Conservation (phyloP, 2,329 filamentous ascomycete species). For the Aspergillus spinulosporus region DNA sequence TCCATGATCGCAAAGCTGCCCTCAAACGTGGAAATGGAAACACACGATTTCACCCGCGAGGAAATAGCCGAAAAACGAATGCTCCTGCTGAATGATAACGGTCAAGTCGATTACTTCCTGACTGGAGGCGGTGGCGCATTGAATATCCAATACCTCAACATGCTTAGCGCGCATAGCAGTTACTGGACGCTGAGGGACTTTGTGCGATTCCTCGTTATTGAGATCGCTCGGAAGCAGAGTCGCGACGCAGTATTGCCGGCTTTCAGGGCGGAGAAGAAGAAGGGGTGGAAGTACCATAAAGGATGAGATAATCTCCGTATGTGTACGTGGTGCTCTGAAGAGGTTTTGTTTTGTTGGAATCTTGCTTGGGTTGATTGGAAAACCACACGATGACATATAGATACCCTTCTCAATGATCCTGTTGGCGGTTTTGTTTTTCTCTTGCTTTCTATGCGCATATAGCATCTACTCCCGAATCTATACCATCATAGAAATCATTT, state of each 20-base stretch:
- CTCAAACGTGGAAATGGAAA: conserved; percentile 84
- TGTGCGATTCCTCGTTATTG: conserved; percentile 83
- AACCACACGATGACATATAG: not conserved
- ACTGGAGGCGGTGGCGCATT: conserved; percentile 80
- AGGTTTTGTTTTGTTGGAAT: not conserved
- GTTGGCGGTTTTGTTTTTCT: not conserved
- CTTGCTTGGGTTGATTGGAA: not conserved
- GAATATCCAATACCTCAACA: conserved; percentile 95
- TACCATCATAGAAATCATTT: no score
- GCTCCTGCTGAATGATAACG: conserved; percentile 88
- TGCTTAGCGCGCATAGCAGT: conserved; percentile 91
- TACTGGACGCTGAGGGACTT: conserved; percentile 91
- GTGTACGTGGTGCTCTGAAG: not conserved
- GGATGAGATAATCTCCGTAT: conserved; percentile 19
- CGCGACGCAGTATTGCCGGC: conserved; percentile 56
- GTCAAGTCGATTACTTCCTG: conserved; percentile 89
- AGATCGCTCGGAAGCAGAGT: conserved; percentile 75
- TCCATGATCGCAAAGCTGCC: conserved; percentile 60
- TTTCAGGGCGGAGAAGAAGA: conserved; percentile 57
- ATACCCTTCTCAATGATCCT: not conserved
- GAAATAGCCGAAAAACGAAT: conserved; percentile 90
- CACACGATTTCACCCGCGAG: conserved; percentile 90
- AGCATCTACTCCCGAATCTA: not conserved
- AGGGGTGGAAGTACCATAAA: conserved; percentile 50
- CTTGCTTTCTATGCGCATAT: not conserved